Evolutionary conservation across 139 green algal species (phyloP), one percentile per base, ranked within the genome.

Genomic region (Chlamydomonas schloesseri): DNA sequence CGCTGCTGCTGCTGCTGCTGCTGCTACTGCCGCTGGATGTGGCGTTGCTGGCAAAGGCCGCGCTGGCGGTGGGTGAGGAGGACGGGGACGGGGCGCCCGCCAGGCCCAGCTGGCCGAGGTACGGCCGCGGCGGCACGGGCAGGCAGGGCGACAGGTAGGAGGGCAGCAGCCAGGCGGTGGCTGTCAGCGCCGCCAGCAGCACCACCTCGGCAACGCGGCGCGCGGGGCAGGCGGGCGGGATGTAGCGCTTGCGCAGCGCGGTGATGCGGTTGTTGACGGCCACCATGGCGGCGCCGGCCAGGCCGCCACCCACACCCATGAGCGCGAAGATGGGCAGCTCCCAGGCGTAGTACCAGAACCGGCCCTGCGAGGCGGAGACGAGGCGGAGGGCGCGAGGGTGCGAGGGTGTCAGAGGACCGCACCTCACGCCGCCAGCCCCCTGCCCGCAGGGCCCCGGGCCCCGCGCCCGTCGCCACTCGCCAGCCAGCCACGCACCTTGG

Each of bases 181-280:
- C 78, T 3, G 92, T 95, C 42, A 95, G 36, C 69, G 86, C 89
- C 5, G 84, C 87, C 33, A 97, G 68, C 28, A 82, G 33, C 28
- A 94, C 60, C 24, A 96, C 93, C 87, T 96, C 94, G 0, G 67
- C 64, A 37, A 93, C 67, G 8, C 94, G 86, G 24, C 82, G 82
- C 29, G 62, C 76, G 14, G 71, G 85, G 24, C 78, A 68, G 13
- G 42, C 80, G 24, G 85, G 26, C 14, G 93, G 90, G 14, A 95
- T 84, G 72, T 82, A 89, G 6, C 67, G 55, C 37, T 72, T 64
- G 24, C 93, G 83, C 70, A 87, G 88, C 6, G 21, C 17, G 9
- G 90, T 91, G 60, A 90, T 42, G 29, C 34, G 62, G 3, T 90
- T 81, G 67, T 95, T 88, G 36, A 88, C 23, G 8, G 37, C 46